A percentile compares a stretch with the other conserved stretches of the same genome.
phyloP scores from a whole-genome alignment of 495 filamentous ascomycete species.

The Hypomontagnella monticulosa region DNA sequence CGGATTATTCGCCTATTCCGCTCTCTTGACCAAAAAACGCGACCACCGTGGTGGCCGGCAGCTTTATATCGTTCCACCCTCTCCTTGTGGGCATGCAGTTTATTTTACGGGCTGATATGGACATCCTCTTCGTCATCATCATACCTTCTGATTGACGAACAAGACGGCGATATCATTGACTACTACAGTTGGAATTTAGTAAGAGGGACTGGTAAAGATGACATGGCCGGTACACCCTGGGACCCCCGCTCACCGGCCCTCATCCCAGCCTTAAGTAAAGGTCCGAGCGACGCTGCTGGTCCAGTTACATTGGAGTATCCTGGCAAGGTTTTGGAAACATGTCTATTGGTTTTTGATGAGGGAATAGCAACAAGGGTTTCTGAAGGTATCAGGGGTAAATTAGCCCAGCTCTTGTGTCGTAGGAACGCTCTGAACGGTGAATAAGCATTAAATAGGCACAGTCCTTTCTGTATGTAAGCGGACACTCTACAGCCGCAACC shows the following conservation, averaged over 20 bases:
- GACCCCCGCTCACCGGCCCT: neutral
- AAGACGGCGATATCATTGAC: conserved; percentile 3
- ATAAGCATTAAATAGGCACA: neutral
- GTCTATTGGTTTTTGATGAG: conserved; percentile 12
- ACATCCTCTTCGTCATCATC: neutral
- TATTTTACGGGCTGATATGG: conserved; percentile 17
- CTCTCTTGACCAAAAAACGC: conserved; percentile 7
- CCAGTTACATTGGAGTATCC: conserved; percentile 19
- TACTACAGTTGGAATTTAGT: conserved; percentile 8
- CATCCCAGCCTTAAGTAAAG: conserved; percentile 10
- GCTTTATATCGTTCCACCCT: conserved; percentile 17
- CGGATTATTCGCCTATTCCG: conserved; percentile 17
- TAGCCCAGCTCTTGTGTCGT: conserved; percentile 13
- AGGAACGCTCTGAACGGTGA: conserved; percentile 7
- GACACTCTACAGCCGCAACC: neutral
- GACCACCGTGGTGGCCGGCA: conserved; percentile 20
- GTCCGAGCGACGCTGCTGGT: conserved; percentile 1
- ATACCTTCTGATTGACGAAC: conserved; percentile 12
- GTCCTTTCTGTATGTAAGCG: neutral
- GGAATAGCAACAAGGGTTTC: conserved; percentile 20
- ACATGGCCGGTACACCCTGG: neutral
- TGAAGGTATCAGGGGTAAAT: conserved; percentile 12
- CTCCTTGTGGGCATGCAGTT: conserved; percentile 13
- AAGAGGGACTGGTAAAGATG: conserved; percentile 4
- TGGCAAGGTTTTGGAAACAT: conserved; percentile 9